phyloP scores from a whole-genome alignment of 805 yeast species.

The Yarrowia hollandica region DNA sequence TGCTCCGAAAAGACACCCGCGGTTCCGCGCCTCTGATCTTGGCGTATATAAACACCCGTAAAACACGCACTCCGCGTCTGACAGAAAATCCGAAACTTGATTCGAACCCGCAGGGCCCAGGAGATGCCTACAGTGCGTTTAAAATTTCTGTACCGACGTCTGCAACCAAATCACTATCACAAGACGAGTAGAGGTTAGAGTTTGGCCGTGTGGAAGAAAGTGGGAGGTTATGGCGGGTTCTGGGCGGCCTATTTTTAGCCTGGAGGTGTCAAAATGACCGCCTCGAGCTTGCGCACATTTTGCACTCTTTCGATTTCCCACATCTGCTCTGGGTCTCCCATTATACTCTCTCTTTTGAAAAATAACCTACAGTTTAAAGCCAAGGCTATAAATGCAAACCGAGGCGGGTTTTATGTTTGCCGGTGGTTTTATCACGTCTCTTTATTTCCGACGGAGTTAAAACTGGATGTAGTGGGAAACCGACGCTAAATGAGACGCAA shows the following conservation, averaged over 20 bases:
- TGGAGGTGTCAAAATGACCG: too few species aligned
- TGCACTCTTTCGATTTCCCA: too few species aligned
- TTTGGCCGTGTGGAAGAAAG: not conserved
- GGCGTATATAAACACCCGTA: not conserved
- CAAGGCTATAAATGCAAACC: not conserved
- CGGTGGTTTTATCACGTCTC: not conserved
- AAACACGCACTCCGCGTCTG: too few species aligned
- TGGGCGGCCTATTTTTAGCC: too few species aligned
- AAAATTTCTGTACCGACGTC: too few species aligned
- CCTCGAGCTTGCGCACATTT: too few species aligned
- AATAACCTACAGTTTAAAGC: slow-evolving; percentile 1
- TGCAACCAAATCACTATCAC: too few species aligned
- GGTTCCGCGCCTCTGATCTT: not conserved
- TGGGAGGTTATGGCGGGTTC: too few species aligned
- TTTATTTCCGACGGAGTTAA: not conserved
- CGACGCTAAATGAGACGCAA: too few species aligned
- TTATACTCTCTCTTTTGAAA: not conserved
- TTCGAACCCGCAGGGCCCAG: not conserved
- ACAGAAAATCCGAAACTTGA: not conserved
- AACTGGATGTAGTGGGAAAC: too few species aligned
- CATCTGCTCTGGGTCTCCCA: too few species aligned
- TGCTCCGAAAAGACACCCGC: too few species aligned
- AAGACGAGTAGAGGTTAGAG: not conserved
- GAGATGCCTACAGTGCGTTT: not conserved
- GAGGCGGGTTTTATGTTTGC: not conserved